These are phyloP conservation scores for Physaria fendleri DNA, from an alignment of 345 rosid species.

Conservation along the genomic window DNA sequence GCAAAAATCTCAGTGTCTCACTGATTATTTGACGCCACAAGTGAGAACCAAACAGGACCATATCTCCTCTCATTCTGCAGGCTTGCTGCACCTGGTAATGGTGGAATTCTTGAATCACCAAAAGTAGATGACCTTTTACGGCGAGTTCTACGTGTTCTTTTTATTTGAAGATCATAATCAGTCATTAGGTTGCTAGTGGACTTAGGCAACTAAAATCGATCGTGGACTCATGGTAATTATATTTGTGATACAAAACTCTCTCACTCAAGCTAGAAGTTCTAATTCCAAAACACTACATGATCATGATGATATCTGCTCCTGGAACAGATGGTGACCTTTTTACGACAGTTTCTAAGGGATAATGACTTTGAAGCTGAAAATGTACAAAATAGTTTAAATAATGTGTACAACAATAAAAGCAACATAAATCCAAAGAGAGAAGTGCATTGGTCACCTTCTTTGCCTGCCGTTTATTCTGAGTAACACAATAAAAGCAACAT, in stretches of 20 bases:
- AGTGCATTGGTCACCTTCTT: slow-evolving; percentile 22
- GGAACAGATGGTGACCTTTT: neutral
- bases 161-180: slow-evolving; percentile 39
- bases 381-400: neutral
- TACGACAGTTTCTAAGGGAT: neutral
- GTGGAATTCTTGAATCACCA: slow-evolving; percentile 44
- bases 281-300: neutral
- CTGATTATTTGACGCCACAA: slow-evolving; percentile 76
- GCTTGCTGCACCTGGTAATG: slow-evolving; percentile 46
- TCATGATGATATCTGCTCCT: neutral
- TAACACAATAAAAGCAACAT: neutral
- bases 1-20: slow-evolving; percentile 64
- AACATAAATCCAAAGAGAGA: slow-evolving; percentile 14
- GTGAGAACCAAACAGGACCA: slow-evolving; percentile 76
- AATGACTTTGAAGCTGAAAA: neutral
- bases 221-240: slow-evolving; percentile 13
- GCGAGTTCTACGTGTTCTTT: slow-evolving; percentile 52
- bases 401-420: slow-evolving; percentile 8
- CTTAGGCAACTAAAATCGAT: neutral
- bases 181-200: neutral
- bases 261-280: neutral
- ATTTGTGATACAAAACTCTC: neutral
- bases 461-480: slow-evolving; percentile 67
- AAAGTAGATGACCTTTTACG: slow-evolving; percentile 40
- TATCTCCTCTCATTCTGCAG: slow-evolving; percentile 43